Percentiles rank a stretch among this genome's conserved stretches.
These are phyloP conservation scores for Trichoderma koningiopsis DNA, from an alignment of 2,329 filamentous ascomycete species.

Conservation along the genomic window DNA sequence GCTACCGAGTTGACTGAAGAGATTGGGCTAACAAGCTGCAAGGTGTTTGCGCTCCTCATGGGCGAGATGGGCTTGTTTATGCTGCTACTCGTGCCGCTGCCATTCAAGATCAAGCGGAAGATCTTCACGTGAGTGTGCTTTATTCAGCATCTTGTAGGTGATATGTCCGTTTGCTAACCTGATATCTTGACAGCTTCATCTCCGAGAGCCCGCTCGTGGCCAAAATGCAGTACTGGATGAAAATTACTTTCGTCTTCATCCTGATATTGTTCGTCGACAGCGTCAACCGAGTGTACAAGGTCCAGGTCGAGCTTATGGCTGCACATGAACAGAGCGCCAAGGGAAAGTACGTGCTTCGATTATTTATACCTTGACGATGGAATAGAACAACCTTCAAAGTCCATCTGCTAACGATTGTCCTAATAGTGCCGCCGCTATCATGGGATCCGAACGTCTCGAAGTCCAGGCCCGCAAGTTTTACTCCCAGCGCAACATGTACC, in stretches of 20 bases:
- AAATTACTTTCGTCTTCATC: conserved; percentile 99
- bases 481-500: conserved; percentile 99
- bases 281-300: conserved; percentile 92
- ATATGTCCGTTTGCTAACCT: background rate
- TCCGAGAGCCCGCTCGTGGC: conserved; percentile 83
- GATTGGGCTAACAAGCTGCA: conserved; percentile 42
- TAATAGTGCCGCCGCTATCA: conserved; percentile 60
- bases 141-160: conserved; percentile 23
- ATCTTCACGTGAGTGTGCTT: conserved; percentile 70
- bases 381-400: background rate
- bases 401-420: conserved; percentile 29
- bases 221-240: conserved; percentile 95
- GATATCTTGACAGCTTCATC: conserved; percentile 69
- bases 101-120: conserved; percentile 81
- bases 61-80: conserved; percentile 82
- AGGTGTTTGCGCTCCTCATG: conserved; percentile 84
- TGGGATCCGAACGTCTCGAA: conserved; percentile 94
- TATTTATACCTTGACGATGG: background rate
- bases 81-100: conserved; percentile 81
- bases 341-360: conserved; percentile 47
- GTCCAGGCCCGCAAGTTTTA: conserved; percentile 99
- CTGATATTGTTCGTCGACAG: conserved; percentile 97
- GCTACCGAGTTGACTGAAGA: too few species aligned
- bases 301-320: conserved; percentile 82
- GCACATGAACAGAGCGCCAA: conserved; percentile 60